Base-by-base conservation (phyloP, 306 rosid genomes). In the Rosa lucieae region DNA sequence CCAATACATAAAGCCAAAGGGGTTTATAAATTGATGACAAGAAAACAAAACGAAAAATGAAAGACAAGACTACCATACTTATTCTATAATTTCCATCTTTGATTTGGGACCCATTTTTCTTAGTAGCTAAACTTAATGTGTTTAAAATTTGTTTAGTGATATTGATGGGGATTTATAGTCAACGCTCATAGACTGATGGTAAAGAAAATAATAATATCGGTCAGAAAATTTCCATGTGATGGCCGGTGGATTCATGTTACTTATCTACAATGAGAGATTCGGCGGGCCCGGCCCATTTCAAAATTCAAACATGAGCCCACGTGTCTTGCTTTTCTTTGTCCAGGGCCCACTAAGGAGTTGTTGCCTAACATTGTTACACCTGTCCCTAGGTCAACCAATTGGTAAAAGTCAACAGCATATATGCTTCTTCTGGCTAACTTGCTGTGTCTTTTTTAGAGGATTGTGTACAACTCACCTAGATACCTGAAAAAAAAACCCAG, bases 231-330 rank as follows among this genome's bases (percentile, higher is more conserved):
- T 42, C 74, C 80, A 80, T 48, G 84, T 76, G 79, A 69, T 70
- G 92, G 92, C 21, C 90, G 86, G 91, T 87, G 89, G 62, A 37
- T 21, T 6, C 40, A 7, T 37, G 13, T 8, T 58, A 52, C 71
- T 85, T 53, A 82, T 78, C 74, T 66, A 55, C 32, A 2, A 15
- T 4, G 17, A 46, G 17, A 46, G 75, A 58, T 71, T 75, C 21
- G 55, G 70, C 70, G 89, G 62, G 61, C 61, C 61, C 62, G 85
- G 69, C 74, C 83, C 74, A 8, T 52, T 10, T 0, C 6, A 58
- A 9, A 15, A 2, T 21, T 10, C 4, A 37, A 73, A 20, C 8
- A 10, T 59, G 20, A 26, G 26, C 49, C 37, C 32, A 52, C 10
- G 77, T 10, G 49, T 52, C 66, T 4, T 13, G 12, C 1, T 3